Evolutionary conservation across 192 early-diverging fungal species (phyloP).

Genomic region (Paraglomus occultum): DNA sequence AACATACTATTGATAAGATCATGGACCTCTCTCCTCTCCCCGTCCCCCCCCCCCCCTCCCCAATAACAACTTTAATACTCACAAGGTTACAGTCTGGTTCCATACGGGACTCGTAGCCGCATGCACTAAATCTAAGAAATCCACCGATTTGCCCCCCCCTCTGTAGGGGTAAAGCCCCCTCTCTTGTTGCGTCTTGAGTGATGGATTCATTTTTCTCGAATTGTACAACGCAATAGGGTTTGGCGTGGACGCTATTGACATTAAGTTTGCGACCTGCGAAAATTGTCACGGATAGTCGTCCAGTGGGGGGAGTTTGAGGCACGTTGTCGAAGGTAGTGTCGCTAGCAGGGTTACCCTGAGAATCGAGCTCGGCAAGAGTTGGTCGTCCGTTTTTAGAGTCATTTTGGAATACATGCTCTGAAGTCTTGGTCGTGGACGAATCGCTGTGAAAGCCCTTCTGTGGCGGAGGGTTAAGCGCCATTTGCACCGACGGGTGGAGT

Average conservation of each 20-base stretch:
- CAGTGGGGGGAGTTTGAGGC: constrained; percentile 1
- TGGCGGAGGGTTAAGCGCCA: not conserved
- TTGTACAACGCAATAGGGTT: constrained; percentile 25
- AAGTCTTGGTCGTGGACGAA: not conserved
- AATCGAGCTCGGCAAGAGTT: not conserved
- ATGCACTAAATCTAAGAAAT: constrained; percentile 26
- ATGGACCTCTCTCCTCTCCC: too few species aligned
- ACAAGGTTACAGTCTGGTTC: constrained; percentile 27
- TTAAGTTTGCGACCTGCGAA: constrained; percentile 27
- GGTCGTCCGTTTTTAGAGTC: not conserved
- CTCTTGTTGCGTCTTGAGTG: constrained; percentile 23
- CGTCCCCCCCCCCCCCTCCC: too few species aligned
- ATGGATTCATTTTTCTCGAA: constrained; percentile 25
- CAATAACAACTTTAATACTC: too few species aligned
- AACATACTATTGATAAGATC: too few species aligned
- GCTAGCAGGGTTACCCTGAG: not conserved
- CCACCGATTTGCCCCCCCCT: constrained; percentile 12
- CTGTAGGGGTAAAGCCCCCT: not conserved
- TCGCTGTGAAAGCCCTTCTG: not conserved
- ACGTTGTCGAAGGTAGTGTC: constrained; percentile 19
- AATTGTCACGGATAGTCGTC: constrained; percentile 20
- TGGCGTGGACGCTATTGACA: constrained; percentile 18
- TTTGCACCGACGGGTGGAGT: not conserved
- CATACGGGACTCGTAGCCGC: constrained; percentile 22
- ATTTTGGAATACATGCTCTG: not conserved